Percentiles rank a stretch among this genome's conserved stretches.
Conservation (phyloP, 1,284 basidiomycete genomes). For the Marasmius tenuissimus region DNA sequence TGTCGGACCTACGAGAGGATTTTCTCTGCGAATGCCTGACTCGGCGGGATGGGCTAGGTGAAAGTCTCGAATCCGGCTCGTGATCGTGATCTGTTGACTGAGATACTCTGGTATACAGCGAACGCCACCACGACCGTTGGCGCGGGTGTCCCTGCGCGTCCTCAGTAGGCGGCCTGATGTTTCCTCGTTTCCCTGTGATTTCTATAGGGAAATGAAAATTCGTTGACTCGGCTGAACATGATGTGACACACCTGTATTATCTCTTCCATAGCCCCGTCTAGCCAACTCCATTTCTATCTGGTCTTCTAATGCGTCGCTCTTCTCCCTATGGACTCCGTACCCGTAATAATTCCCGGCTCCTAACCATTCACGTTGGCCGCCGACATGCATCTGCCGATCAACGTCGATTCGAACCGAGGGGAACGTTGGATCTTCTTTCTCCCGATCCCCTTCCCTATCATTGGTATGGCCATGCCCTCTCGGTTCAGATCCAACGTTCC, state of each 20-base stretch:
- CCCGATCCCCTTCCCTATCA: constrained; percentile 16
- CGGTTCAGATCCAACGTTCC: constrained; percentile 3
- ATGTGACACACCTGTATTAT: constrained; percentile 18
- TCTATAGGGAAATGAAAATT: constrained; percentile 12
- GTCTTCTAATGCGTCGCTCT: constrained; percentile 50
- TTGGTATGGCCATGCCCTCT: constrained; percentile 5
- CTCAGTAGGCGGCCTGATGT: constrained; percentile 16
- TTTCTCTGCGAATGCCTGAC: constrained; percentile 3
- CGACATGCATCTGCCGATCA: constrained; percentile 37
- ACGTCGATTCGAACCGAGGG: constrained; percentile 32
- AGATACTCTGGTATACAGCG: constrained; percentile 51
- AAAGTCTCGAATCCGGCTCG: constrained; percentile 17
- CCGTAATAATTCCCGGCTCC: constrained; percentile 45
- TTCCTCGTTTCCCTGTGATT: constrained; percentile 18
- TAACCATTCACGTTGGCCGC: constrained; percentile 53
- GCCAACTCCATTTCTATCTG: constrained; percentile 55
- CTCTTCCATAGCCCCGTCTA: constrained; percentile 40
- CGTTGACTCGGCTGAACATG: constrained; percentile 17
- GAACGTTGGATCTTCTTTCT: constrained; percentile 3
- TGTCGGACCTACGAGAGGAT: constrained; percentile 2
- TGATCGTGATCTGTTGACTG: constrained; percentile 37
- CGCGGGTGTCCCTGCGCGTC: constrained; percentile 18
- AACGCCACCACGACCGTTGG: constrained; percentile 56
- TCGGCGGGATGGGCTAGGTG: constrained; percentile 7
- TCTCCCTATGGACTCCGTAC: constrained; percentile 47